Percentiles rank a stretch among this genome's conserved stretches.
Conservation (phyloP, 2,329 filamentous ascomycete genomes). For the Cordyceps farinosa region DNA sequence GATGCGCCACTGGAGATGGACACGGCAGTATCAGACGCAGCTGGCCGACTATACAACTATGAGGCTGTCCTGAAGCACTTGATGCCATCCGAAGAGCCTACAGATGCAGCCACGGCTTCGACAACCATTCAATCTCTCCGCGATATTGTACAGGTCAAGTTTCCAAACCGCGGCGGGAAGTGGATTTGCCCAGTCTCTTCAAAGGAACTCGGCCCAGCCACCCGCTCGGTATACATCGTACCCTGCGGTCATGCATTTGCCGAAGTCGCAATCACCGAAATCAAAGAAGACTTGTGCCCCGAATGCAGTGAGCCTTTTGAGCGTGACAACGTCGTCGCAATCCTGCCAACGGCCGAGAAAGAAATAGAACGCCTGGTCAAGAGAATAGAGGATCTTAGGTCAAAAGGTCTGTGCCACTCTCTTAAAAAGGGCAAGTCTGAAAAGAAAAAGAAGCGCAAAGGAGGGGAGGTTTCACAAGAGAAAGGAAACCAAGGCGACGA, state of each 20-base stretch:
- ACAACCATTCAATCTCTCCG: slow-evolving; percentile 72
- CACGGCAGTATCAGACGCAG: slow-evolving; percentile 78
- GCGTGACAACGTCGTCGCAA: slow-evolving; percentile 73
- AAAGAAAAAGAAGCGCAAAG: slow-evolving; percentile 68
- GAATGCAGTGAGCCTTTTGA: slow-evolving; percentile 76
- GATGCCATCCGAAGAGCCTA: slow-evolving; percentile 58
- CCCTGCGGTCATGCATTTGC: slow-evolving; percentile 95
- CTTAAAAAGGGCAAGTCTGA: slow-evolving; percentile 73
- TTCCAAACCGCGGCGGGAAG: slow-evolving; percentile 50
- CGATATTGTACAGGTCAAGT: slow-evolving; percentile 83
- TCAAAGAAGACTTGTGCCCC: slow-evolving; percentile 59
- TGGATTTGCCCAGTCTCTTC: slow-evolving; percentile 86
- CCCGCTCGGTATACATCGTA: slow-evolving; percentile 82
- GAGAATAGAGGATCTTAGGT: slow-evolving; percentile 65
- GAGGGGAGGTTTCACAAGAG: slow-evolving; percentile 29
- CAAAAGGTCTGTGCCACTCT: slow-evolving; percentile 75
- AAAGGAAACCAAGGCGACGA: slow-evolving; percentile 17
- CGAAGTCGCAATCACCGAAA: slow-evolving; percentile 77
- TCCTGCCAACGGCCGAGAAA: slow-evolving; percentile 66
- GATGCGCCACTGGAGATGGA: slow-evolving; percentile 64
- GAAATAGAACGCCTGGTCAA: slow-evolving; percentile 67
- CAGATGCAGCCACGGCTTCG: slow-evolving; percentile 40
- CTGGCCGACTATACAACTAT: slow-evolving; percentile 90
- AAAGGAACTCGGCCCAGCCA: slow-evolving; percentile 75
- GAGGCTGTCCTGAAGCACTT: slow-evolving; percentile 72